Base-by-base conservation (phyloP, 2,329 filamentous ascomycete species). In the Trichoderma gracile region DNA sequence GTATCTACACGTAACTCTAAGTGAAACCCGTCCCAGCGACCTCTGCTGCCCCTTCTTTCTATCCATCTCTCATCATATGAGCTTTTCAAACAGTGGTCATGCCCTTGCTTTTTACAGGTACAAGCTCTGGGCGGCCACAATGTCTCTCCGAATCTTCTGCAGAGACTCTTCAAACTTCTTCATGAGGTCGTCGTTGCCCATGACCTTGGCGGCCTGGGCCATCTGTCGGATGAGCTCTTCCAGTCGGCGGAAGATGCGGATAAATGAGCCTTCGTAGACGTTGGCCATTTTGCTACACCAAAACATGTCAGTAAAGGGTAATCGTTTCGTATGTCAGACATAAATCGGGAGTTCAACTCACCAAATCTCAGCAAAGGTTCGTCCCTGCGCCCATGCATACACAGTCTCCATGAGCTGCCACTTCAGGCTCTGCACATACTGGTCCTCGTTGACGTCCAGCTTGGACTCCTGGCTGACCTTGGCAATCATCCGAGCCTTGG, bases 361-460 rank as follows among this genome's bases (percentile, higher is more conserved):
- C 94, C 95, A 98, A 67, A 99, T 97, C 71, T 97, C 89, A 0
- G 91, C 87, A 80, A 99, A 99, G 0, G 91, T 88, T 70, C 90
- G 90, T 56, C 94, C 95, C 69, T 95, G 90, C 5, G 92, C 89
- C 95, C 95, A 99, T 6, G 90, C 85, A 73, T 89, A 91, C 4
- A 99, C 93, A 42, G 97, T 95, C 74, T 97, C 94, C 94, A 99
- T 98, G 57, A 99, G 82, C 80, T 98, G 89, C 82, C 88, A 93
- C 80, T 97, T 97, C 80, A 99, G 90, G 57, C 88, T 89, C 71
- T 91, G 83, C 23, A 95, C 86, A 73, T 97, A 99, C 73, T 97
- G 93, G 59, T 98, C 93, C 77, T 98, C 94, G 70, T 97, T 95
- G n/a, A 97, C 79, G 10, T 92, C 85, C 49, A 99, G 82, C 80